Evolutionary conservation across 2,329 filamentous ascomycete species (phyloP), one percentile per base, ranked within the genome.

Genomic region (Phymatotrichopsis omnivora): DNA sequence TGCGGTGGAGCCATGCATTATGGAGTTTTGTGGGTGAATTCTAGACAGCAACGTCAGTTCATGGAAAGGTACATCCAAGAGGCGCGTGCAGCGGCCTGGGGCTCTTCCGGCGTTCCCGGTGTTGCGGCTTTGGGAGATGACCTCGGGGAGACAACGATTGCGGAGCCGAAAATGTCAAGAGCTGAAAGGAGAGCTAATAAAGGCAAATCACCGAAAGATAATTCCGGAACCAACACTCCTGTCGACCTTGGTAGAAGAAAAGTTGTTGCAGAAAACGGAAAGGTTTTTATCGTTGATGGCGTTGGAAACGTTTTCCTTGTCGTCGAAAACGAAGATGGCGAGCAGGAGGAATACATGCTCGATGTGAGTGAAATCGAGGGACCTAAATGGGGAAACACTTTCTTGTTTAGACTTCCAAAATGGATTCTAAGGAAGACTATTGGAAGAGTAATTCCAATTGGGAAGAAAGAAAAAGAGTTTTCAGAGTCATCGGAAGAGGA

Each of bases 301-400:
- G 85, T 84, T 1, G 91, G 91, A 22, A 86, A 95, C 58, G 91
- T 98, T 10, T 98, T 85, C 61, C 71, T 98, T n/a, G 87, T 96
- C 65, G 84, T 93, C 61, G 75, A 85, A 58, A 85, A 85, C 40
- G 86, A 87, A 56, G 85, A 95, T 19, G 91, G 91, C 42, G 77
- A 83, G 44, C 74, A 77, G 24, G 75, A 82, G 56, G 85, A 95
- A 62, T 93, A 80, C 61, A 68, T 95, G 53, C 77, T 98, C 49
- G 89, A 98, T 62, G 78, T 95, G 60, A 75, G 86, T 49, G 85
- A 95, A 63, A 79, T 98, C 49, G 71, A 74, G 33, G 69, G 72
- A 55, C 91, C 91, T 1, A 82, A 80, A 3, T 67, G 95, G 63
- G 74, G 67, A 53, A 83, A 96, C 61, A 98, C 91, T 0, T 78